These are phyloP conservation scores for Ophiosphaerella narmari DNA, from an alignment of 2,329 filamentous ascomycete species.

Conservation along the genomic window DNA sequence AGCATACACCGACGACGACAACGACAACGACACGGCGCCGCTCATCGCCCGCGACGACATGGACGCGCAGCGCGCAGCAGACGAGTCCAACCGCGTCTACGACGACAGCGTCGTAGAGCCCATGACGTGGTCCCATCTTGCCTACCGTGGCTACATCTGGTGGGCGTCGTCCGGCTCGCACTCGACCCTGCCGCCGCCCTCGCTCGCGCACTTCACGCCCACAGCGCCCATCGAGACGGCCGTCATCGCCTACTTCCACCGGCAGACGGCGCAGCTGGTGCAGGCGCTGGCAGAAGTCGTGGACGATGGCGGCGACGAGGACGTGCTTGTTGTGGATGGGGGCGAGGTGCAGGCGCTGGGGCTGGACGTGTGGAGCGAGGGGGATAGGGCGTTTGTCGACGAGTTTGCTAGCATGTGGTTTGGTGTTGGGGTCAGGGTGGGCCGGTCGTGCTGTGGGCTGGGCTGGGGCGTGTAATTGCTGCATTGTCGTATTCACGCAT, in stretches of 20 bases:
- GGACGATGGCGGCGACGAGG: constrained; percentile 46
- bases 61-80: constrained; percentile 32
- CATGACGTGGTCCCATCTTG: constrained; percentile 70
- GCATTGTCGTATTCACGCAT: not conserved
- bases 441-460: constrained; percentile 74
- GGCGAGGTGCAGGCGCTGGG: constrained; percentile 73
- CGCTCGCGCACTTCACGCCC: constrained; percentile 54
- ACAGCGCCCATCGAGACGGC: constrained; percentile 61
- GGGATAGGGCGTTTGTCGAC: constrained; percentile 70
- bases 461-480: constrained; percentile 43
- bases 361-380: constrained; percentile 75
- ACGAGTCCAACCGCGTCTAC: constrained; percentile 43
- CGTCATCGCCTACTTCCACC: constrained; percentile 81
- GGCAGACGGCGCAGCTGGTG: constrained; percentile 70
- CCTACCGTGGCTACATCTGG: constrained; percentile 86
- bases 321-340: constrained; percentile 60
- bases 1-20: constrained; percentile 22
- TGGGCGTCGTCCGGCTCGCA: constrained; percentile 85
- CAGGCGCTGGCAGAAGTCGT: constrained; percentile 64
- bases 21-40: constrained; percentile 28
- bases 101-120: constrained; percentile 57
- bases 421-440: constrained; percentile 67
- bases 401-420: constrained; percentile 70
- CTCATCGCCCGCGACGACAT: constrained; percentile 31
- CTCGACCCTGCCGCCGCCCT: constrained; percentile 56